These are phyloP conservation scores for Curvularia lunata DNA, from an alignment of 2,329 filamentous ascomycete genomes.

Conservation along the genomic window DNA sequence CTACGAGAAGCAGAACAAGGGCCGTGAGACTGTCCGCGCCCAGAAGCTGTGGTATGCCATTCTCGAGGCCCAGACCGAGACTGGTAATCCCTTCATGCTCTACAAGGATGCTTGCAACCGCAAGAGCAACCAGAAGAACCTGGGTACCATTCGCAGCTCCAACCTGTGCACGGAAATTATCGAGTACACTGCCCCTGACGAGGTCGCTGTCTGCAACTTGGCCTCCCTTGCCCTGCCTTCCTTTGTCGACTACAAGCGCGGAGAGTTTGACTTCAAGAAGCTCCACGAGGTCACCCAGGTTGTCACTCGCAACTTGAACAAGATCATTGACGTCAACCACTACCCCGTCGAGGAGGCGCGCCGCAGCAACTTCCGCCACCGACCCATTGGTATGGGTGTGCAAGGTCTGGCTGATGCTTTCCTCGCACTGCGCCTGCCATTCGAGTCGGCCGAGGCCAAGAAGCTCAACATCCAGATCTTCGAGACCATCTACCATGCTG, in stretches of 20 bases:
- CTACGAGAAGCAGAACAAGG: slow-evolving; percentile 87
- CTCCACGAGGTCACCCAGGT: slow-evolving; percentile 93
- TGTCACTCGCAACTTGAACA: slow-evolving; percentile 94
- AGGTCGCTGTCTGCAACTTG: slow-evolving; percentile 98
- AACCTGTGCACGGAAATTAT: slow-evolving; percentile 99
- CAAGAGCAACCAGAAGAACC: slow-evolving; percentile 99
- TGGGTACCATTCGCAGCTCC: slow-evolving; percentile 97
- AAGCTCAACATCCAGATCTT: slow-evolving; percentile 98
- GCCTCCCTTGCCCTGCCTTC: slow-evolving; percentile 91
- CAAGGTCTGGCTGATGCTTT: slow-evolving; percentile 98
- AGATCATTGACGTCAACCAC: slow-evolving; percentile 97
- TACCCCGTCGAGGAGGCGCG: slow-evolving; percentile 94
- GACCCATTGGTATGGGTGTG: slow-evolving; percentile 94
- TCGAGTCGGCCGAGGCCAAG: slow-evolving; percentile 92
- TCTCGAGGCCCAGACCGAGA: slow-evolving; percentile 97
- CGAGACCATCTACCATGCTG: slow-evolving; percentile 98
- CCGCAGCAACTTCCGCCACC: slow-evolving; percentile 97
- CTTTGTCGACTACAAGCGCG: slow-evolving; percentile 84
- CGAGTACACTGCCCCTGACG: slow-evolving; percentile 95
- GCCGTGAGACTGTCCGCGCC: slow-evolving; percentile 89
- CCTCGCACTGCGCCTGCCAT: slow-evolving; percentile 93
- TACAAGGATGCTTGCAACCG: slow-evolving; percentile 99
- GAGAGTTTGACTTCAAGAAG: slow-evolving; percentile 93
- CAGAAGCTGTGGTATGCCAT: slow-evolving; percentile 99
- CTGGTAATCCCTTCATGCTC: slow-evolving; percentile 98